A percentile compares a stretch with the other conserved stretches of the same genome.
These are phyloP conservation scores for Xylariaceae sp. DNA, from an alignment of 2,329 filamentous ascomycete genomes.

Conservation along the genomic window DNA sequence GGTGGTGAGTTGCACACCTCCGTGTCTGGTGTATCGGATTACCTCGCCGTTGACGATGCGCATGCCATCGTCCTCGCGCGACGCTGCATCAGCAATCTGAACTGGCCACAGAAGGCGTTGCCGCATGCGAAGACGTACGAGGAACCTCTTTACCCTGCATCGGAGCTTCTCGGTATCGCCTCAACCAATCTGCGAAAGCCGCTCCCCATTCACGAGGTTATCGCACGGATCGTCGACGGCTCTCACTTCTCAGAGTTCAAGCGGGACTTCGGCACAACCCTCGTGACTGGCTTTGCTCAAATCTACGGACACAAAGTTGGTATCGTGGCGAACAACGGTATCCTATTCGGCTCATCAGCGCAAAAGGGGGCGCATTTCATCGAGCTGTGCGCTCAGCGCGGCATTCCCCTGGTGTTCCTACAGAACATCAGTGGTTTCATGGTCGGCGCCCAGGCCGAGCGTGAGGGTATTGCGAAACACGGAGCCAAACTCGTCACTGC, in stretches of 20 bases:
- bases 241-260: conserved; percentile 94
- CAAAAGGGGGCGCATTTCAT: conserved; percentile 97
- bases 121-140: conserved; percentile 46
- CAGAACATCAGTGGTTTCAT: conserved; percentile 99
- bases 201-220: conserved; percentile 82
- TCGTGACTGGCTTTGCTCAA: conserved; percentile 85
- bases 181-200: conserved; percentile 84
- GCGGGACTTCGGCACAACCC: conserved; percentile 77
- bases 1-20: conserved; percentile 86
- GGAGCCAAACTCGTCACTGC: conserved; percentile 95
- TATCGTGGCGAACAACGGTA: conserved; percentile 93
- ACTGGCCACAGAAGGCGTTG: conserved; percentile 61
- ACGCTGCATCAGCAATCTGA: conserved; percentile 79
- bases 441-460: conserved; percentile 89
- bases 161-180: conserved; percentile 82
- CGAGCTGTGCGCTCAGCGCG: conserved; percentile 84
- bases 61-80: conserved; percentile 84
- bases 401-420: conserved; percentile 84
- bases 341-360: conserved; percentile 82
- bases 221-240: conserved; percentile 87
- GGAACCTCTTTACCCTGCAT: conserved; percentile 73
- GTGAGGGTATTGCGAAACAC: conserved; percentile 94
- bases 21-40: conserved; percentile 89
- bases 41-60: conserved; percentile 88
- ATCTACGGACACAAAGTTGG: conserved; percentile 90